phyloP scores from a whole-genome alignment of 495 filamentous ascomycete genomes.

The Penicillium pulvis region DNA sequence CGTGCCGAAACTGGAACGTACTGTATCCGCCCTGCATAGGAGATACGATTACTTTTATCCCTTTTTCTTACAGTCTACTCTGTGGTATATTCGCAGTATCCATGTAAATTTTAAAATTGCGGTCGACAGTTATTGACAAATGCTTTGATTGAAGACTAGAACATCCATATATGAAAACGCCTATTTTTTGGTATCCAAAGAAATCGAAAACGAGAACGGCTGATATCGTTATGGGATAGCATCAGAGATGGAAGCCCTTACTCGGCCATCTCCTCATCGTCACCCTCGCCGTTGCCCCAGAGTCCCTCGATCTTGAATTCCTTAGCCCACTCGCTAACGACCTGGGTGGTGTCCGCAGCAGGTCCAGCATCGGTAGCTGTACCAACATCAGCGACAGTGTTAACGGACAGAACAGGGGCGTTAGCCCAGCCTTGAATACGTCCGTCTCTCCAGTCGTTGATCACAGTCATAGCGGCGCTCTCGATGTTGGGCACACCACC shows the following conservation, averaged over 20 bases:
- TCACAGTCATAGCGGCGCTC: slow-evolving; percentile 86
- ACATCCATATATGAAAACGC: slow-evolving; percentile 28
- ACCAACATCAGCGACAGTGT: slow-evolving; percentile 36
- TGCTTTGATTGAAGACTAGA: slow-evolving; percentile 10
- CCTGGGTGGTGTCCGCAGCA: slow-evolving; percentile 70
- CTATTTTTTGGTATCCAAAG: slow-evolving; percentile 41
- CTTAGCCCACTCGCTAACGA: slow-evolving; percentile 90
- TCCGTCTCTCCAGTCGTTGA: slow-evolving; percentile 95
- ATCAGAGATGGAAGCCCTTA: slow-evolving; percentile 24
- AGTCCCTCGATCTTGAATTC: slow-evolving; percentile 96
- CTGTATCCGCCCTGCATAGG: neutral
- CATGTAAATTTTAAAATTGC: slow-evolving; percentile 2
- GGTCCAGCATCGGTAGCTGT: slow-evolving; percentile 30
- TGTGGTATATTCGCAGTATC: neutral
- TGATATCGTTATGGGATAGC: slow-evolving; percentile 25
- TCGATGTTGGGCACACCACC: slow-evolving; percentile 87
- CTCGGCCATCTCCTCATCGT: slow-evolving; percentile 49
- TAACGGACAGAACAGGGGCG: slow-evolving; percentile 65
- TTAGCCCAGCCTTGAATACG: slow-evolving; percentile 91
- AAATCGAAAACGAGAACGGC: slow-evolving; percentile 31
- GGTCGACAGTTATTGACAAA: slow-evolving; percentile 15
- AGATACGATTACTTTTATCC: neutral
- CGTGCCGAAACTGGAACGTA: neutral
- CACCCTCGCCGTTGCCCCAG: slow-evolving; percentile 68
- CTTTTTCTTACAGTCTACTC: neutral